phyloP scores from a whole-genome alignment of 441 rosid genomes.

The Geranium incanum region DNA sequence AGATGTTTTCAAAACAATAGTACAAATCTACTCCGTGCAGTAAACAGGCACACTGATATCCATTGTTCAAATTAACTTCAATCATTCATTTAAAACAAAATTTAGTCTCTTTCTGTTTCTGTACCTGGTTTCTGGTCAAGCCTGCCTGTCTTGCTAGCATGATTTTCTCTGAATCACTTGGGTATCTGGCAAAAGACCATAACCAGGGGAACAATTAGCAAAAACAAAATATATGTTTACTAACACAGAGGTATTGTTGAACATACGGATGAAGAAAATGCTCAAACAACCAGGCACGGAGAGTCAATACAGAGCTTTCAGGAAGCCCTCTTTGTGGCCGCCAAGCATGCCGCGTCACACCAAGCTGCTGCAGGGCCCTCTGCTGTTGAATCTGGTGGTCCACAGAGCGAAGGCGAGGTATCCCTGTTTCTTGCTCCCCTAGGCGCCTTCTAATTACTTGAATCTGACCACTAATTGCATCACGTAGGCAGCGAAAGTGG shows the following conservation, averaged over 20 bases:
- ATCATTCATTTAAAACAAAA: too few relatives aligned
- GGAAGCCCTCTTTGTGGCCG: conserved; percentile 95
- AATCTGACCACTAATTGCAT: conserved; percentile 32
- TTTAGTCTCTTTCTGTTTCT: conserved; percentile 12
- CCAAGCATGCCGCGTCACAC: conserved; percentile 79
- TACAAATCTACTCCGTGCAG: background rate
- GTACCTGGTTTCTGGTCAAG: conserved; percentile 65
- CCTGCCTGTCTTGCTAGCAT: conserved; percentile 81
- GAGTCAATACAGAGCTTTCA: conserved; percentile 59
- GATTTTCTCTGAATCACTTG: conserved; percentile 71
- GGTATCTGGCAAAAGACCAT: conserved; percentile 51
- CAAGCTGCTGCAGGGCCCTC: conserved; percentile 14
- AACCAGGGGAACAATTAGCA: conserved; percentile 4
- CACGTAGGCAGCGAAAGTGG: conserved; percentile 55
- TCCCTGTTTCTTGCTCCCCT: conserved; percentile 55
- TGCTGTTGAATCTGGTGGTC: too few relatives aligned
- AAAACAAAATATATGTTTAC: conserved; percentile 17
- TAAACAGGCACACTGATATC: background rate
- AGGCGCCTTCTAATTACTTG: conserved; percentile 45
- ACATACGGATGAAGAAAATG: conserved; percentile 95
- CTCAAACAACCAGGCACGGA: conserved; percentile 75
- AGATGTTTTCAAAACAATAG: background rate
- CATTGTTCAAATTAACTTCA: background rate
- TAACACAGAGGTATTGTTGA: conserved; percentile 11
- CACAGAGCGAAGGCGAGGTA: conserved; percentile 32